These are phyloP conservation scores for Odontarrhena argentea DNA, from an alignment of 345 rosid genomes.

Conservation along the genomic window DNA sequence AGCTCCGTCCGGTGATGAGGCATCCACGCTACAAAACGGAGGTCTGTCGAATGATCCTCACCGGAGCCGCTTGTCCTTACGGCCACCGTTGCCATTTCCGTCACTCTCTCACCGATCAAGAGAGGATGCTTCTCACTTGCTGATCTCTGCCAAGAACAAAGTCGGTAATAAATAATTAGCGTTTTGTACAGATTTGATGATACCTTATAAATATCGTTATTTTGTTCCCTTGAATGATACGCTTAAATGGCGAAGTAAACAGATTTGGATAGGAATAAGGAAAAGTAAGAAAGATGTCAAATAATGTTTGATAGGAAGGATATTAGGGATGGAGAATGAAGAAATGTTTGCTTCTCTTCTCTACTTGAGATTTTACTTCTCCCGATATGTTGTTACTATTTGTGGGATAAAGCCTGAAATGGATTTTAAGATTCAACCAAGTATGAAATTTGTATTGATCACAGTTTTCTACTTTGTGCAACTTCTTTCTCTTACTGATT, in stretches of 20 bases:
- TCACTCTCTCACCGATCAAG: slow-evolving; percentile 82
- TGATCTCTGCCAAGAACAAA: slow-evolving; percentile 22
- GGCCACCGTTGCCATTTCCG: slow-evolving; percentile 98
- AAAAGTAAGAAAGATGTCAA: slow-evolving; percentile 1
- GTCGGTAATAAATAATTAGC: slow-evolving; percentile 30
- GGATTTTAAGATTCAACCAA: slow-evolving; percentile 12
- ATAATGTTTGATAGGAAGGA: slow-evolving; percentile 32
- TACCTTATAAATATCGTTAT: slow-evolving; percentile 33
- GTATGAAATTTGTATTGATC: slow-evolving; percentile 11
- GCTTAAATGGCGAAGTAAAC: neutral
- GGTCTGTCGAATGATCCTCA: slow-evolving; percentile 76
- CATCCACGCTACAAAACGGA: slow-evolving; percentile 92
- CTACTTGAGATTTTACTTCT: slow-evolving; percentile 8
- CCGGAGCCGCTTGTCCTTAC: slow-evolving; percentile 73
- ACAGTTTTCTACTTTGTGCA: slow-evolving; percentile 13
- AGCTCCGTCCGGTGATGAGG: slow-evolving; percentile 86
- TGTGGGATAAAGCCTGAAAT: neutral
- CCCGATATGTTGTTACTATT: slow-evolving; percentile 11
- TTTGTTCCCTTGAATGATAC: slow-evolving; percentile 15
- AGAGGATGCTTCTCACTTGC: slow-evolving; percentile 45
- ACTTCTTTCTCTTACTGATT: slow-evolving; percentile 4
- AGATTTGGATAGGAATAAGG: slow-evolving; percentile 13
- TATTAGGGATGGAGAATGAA: slow-evolving; percentile 14
- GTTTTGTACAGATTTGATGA: slow-evolving; percentile 38
- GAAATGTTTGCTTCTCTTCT: slow-evolving; percentile 34